These are phyloP conservation scores for Pseudocercospora crystallina DNA, from an alignment of 2,329 filamentous ascomycete species.

Conservation along the genomic window DNA sequence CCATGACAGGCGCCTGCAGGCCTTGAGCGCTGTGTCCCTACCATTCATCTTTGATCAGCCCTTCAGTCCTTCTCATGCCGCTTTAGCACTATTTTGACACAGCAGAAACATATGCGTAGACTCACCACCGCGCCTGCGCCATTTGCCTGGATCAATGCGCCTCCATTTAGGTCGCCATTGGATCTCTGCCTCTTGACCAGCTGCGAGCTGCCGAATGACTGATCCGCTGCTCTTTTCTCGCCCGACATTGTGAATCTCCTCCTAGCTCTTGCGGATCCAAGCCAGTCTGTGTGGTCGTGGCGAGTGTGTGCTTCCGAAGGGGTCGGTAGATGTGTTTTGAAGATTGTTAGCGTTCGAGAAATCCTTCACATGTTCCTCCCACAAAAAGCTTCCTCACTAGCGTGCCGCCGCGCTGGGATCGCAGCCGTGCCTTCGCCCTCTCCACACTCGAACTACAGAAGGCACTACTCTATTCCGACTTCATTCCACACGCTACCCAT, in stretches of 20 bases:
- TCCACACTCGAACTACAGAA: background rate
- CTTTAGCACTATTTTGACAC: constrained; percentile 25
- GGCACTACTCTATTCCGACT: constrained; percentile 5
- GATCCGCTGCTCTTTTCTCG: constrained; percentile 88
- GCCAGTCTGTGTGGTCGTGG: background rate
- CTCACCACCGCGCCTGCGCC: constrained; percentile 65
- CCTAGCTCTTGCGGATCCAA: too few species aligned
- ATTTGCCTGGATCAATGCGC: constrained; percentile 59
- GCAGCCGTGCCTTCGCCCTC: background rate
- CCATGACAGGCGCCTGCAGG: constrained; percentile 89
- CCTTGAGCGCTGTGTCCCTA: constrained; percentile 78
- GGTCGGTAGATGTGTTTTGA: too few species aligned
- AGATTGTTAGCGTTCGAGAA: too few species aligned
- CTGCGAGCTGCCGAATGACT: constrained; percentile 75
- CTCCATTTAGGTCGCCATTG: constrained; percentile 55
- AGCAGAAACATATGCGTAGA: constrained; percentile 38
- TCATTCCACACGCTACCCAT: background rate
- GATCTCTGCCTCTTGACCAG: constrained; percentile 87
- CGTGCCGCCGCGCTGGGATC: too few species aligned
- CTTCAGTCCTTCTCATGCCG: constrained; percentile 17
- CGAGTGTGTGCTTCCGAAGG: background rate
- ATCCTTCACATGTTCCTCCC: too few species aligned
- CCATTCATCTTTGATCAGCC: constrained; percentile 25
- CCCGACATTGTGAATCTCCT: constrained; percentile 65
- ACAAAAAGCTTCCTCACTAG: too few species aligned